These are phyloP conservation scores for Pisolithus orientalis DNA, from an alignment of 768 basidiomycete genomes.

Conservation along the genomic window DNA sequence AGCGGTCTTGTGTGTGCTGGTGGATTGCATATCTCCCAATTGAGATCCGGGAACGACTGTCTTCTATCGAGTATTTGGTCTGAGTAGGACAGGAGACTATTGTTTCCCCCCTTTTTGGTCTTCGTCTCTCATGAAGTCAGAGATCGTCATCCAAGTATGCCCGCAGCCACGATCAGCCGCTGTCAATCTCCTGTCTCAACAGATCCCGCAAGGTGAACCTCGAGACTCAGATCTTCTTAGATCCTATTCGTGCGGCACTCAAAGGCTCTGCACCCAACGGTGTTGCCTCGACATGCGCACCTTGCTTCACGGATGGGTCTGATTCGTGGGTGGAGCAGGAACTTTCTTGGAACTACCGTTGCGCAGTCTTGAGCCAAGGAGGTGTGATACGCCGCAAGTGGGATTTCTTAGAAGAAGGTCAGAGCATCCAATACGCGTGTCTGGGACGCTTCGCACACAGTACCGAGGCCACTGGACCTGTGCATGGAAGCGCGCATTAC, in stretches of 20 bases:
- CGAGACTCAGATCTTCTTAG: conserved; percentile 40
- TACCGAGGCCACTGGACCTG: conserved; percentile 20
- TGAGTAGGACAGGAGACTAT: not conserved
- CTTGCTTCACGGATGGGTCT: conserved; percentile 33
- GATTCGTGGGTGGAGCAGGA: conserved; percentile 52
- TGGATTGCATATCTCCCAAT: too few species aligned
- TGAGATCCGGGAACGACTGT: too few species aligned
- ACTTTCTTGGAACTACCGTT: conserved; percentile 61
- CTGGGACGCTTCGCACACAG: conserved; percentile 64
- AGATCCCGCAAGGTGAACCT: conserved; percentile 6
- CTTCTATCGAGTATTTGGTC: not conserved
- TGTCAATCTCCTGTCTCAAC: conserved; percentile 32
- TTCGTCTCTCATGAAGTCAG: conserved; percentile 11
- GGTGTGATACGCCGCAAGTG: conserved; percentile 68
- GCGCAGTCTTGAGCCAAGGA: conserved; percentile 59
- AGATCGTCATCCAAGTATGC: conserved; percentile 34
- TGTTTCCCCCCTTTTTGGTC: not conserved
- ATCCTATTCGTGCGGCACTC: conserved; percentile 54
- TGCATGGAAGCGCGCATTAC: conserved; percentile 24
- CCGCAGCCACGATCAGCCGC: conserved; percentile 40
- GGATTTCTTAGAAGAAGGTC: conserved; percentile 65
- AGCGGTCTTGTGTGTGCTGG: not conserved
- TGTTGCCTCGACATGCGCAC: conserved; percentile 36
- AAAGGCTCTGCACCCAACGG: conserved; percentile 45
- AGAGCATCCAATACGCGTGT: conserved; percentile 75